Evolutionary conservation across 306 rosid genomes (phyloP), one percentile per base, ranked within the genome.

Genomic region (Astragalus glycyphyllos): DNA sequence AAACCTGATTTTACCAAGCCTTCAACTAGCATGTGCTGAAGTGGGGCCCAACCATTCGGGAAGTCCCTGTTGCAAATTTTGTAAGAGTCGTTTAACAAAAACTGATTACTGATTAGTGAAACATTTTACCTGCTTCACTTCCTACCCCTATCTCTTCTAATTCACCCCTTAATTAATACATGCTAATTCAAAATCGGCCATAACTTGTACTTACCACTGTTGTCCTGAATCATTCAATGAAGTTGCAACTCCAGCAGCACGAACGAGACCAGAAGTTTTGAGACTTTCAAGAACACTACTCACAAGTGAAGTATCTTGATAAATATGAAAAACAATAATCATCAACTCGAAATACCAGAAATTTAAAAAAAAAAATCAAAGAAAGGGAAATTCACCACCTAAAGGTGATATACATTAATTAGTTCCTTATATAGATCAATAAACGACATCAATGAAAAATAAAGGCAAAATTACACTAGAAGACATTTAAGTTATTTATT

Each of bases 21-120:
- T 85, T 94, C 99, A 49, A 88, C 92, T n/a, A 94, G 79, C 97
- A 94, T 94, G 85, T 91, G 99, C 64, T 94, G 96, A 14, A 94
- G 63, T 3, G 92, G 97, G 53, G 99, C 91, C 97, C 99, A 94
- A 58, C 99, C 97, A 72, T 94, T 94, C 32, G 99, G 99, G 68
- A 83, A 91, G 85, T 94, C 97, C 99, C 99, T 89, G 60, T 71
- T 61, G 41, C 69, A 69, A 60, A 69, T 44, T 50, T 45, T 41
- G 40, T 9, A 5, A 47, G 67, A 38, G 34, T 32, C 17, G 37
- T 60, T 20, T 17, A 55, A 66, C 32, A 68, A 9, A 64, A 29
- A 15, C 29, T 23, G 46, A 72, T 40, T 65, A 32, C 9, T 40
- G 8, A 35, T 35, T 35, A 59, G 17, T 79, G 50, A 51, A 58